A percentile compares a stretch with the other conserved stretches of the same genome.
Evolutionary conservation across 2,329 filamentous ascomycete species (phyloP).

Genomic region (Bipolaris oryzae): DNA sequence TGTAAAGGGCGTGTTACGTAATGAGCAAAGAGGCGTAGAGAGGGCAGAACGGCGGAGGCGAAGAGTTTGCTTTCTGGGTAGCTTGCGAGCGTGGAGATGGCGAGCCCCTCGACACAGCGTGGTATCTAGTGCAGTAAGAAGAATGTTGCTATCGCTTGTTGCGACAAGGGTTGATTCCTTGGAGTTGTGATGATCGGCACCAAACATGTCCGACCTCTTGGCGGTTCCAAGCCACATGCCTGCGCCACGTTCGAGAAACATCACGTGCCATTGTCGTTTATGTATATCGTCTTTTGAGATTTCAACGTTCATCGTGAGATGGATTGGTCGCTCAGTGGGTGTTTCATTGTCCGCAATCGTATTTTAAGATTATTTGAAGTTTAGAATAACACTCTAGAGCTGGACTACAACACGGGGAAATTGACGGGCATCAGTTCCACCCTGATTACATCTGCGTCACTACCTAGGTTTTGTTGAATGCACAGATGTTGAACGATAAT

Average conservation of each 20-base stretch:
- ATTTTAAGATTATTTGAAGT: no score
- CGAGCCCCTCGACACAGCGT: background rate
- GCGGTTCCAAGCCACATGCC: background rate
- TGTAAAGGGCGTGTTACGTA: conserved; percentile 15
- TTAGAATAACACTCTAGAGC: no score
- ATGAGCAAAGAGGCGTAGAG: background rate
- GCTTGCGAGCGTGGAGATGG: background rate
- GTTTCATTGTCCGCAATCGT: background rate
- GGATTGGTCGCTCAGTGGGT: background rate
- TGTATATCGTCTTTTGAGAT: no score
- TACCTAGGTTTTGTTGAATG: background rate
- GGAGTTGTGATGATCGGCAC: conserved; percentile 14
- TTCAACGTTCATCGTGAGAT: background rate
- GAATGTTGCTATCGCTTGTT: background rate
- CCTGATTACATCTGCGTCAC: background rate
- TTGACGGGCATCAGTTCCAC: background rate
- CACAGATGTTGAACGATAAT: background rate
- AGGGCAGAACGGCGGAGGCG: background rate
- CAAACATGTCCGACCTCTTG: conserved; percentile 11
- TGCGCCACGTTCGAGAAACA: background rate
- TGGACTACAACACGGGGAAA: no score
- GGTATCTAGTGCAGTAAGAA: background rate
- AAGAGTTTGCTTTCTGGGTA: background rate
- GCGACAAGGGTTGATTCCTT: conserved; percentile 6
- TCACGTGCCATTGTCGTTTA: background rate